These are phyloP conservation scores for Diplocarpon mali DNA, from an alignment of 2,329 filamentous ascomycete genomes.

Conservation along the genomic window DNA sequence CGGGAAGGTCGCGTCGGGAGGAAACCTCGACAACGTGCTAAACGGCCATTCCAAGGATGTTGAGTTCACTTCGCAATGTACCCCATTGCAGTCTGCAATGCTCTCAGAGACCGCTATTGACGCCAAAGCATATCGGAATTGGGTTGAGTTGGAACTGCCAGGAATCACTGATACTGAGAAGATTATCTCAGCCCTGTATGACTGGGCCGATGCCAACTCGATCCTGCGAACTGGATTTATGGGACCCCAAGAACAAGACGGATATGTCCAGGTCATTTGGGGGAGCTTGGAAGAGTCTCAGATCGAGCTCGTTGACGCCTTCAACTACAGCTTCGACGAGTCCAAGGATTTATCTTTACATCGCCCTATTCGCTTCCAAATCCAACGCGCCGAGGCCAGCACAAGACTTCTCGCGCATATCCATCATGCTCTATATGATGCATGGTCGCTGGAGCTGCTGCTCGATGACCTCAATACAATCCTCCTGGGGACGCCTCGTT, in stretches of 20 bases:
- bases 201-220: slow-evolving; percentile 44
- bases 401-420: slow-evolving; percentile 36
- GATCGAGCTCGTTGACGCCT: slow-evolving; percentile 29
- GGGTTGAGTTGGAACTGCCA: slow-evolving; percentile 48
- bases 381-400: slow-evolving; percentile 28
- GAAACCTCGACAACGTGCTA: slow-evolving; percentile 2
- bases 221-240: slow-evolving; percentile 67
- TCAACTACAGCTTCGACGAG: slow-evolving; percentile 32
- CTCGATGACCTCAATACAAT: slow-evolving; percentile 52
- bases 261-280: slow-evolving; percentile 57
- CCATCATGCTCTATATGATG: slow-evolving; percentile 82
- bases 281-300: slow-evolving; percentile 32
- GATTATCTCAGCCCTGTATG: slow-evolving; percentile 38
- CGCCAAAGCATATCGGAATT: slow-evolving; percentile 62
- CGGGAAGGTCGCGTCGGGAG: neutral
- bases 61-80: slow-evolving; percentile 47
- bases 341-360: slow-evolving; percentile 28
- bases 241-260: slow-evolving; percentile 32
- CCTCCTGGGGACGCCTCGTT: slow-evolving; percentile 7
- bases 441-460: slow-evolving; percentile 79
- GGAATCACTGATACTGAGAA: slow-evolving; percentile 26
- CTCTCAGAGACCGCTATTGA: slow-evolving; percentile 58
- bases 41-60: slow-evolving; percentile 31
- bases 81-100: slow-evolving; percentile 69
- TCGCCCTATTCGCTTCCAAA: slow-evolving; percentile 51